These are phyloP conservation scores for Orbilia javanica DNA, from an alignment of 2,329 filamentous ascomycete genomes.

Conservation along the genomic window DNA sequence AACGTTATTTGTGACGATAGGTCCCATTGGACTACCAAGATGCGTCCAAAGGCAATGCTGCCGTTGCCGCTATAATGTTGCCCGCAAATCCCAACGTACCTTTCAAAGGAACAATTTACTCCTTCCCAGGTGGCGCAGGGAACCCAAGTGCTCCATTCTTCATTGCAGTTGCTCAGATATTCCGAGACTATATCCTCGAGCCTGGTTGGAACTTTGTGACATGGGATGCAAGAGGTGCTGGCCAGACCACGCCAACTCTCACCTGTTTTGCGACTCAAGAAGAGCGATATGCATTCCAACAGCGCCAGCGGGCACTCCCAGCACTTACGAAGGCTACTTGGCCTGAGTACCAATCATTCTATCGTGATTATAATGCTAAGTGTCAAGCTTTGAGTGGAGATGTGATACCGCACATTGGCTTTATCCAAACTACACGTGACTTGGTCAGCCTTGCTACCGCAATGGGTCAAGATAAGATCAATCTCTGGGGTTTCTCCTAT, in stretches of 20 bases:
- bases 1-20: not conserved
- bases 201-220: constrained; percentile 54
- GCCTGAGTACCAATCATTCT: constrained; percentile 31
- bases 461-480: constrained; percentile 38
- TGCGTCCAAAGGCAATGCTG: constrained; percentile 33
- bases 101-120: constrained; percentile 31
- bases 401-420: constrained; percentile 38
- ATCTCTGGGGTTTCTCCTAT: constrained; percentile 45
- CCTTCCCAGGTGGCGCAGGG: constrained; percentile 30
- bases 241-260: constrained; percentile 48
- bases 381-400: constrained; percentile 45
- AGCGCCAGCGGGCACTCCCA: constrained; percentile 18
- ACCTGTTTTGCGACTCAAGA: constrained; percentile 41
- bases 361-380: constrained; percentile 47
- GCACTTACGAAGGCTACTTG: constrained; percentile 36
- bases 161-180: constrained; percentile 18
- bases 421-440: constrained; percentile 39
- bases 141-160: constrained; percentile 43
- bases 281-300: constrained; percentile 38
- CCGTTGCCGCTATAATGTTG: constrained; percentile 42
- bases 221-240: constrained; percentile 49
- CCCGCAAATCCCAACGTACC: constrained; percentile 26
- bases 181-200: constrained; percentile 36
- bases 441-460: constrained; percentile 43
- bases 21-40: constrained; percentile 48